Percentiles rank a stretch among this genome's conserved stretches.
Evolutionary conservation across 805 yeast species (phyloP).

Genomic region (Candida takata): DNA sequence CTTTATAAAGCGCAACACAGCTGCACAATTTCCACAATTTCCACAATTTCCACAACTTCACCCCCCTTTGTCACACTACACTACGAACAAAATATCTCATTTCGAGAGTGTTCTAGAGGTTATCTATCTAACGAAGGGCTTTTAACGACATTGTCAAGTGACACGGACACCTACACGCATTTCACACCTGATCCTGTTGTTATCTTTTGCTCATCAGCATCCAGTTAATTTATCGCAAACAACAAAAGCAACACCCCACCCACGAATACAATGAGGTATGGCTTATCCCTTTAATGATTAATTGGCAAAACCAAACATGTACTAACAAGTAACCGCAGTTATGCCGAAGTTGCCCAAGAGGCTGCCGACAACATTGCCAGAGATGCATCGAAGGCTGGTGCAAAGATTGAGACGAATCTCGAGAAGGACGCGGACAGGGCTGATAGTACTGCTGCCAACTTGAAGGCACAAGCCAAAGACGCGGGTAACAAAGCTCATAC

Average conservation of each 20-base stretch:
- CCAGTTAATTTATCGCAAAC: too few species aligned
- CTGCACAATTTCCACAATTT: background rate
- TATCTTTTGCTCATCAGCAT: too few species aligned
- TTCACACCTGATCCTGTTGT: too few species aligned
- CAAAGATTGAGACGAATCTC: constrained; percentile 2
- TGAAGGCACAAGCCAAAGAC: constrained; percentile 14
- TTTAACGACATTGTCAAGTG: too few species aligned
- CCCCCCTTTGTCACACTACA: background rate
- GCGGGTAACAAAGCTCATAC: constrained; percentile 18
- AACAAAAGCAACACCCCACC: too few species aligned
- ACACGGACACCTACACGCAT: too few species aligned
- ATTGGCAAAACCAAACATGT: too few species aligned
- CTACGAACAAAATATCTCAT: too few species aligned
- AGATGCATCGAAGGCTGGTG: constrained; percentile 11
- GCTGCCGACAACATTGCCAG: constrained; percentile 13
- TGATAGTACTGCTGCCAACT: constrained; percentile 13
- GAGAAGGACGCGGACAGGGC: constrained; percentile 7
- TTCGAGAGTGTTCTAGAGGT: too few species aligned
- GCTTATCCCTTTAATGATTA: too few species aligned
- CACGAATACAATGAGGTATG: too few species aligned
- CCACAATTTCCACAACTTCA: background rate
- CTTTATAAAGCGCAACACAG: constrained; percentile 1
- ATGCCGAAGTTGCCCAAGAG: constrained; percentile 19
- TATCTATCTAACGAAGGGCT: too few species aligned
- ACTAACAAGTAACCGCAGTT: constrained; percentile 6